Percentiles rank a stretch among this genome's conserved stretches.
phyloP scores from a whole-genome alignment of 352 stramenopile genomes.

The Halophytophthora polymorphica region DNA sequence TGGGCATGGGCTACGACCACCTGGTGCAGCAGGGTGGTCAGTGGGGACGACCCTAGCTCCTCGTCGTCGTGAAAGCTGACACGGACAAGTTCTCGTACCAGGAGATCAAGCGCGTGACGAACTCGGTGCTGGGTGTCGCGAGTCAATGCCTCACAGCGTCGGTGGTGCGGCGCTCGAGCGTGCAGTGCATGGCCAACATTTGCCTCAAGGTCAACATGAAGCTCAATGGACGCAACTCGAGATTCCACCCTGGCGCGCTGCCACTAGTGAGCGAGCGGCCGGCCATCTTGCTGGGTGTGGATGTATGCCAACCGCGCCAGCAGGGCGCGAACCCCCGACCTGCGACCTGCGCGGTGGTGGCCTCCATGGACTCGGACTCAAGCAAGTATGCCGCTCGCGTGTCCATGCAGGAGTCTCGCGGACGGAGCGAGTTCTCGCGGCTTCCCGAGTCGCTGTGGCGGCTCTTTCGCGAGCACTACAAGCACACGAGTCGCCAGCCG shows the following conservation, averaged over 20 bases:
- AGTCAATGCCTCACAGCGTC: constrained; percentile 43
- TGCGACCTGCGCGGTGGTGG: constrained; percentile 55
- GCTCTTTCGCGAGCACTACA: constrained; percentile 62
- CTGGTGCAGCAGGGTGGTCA: constrained; percentile 9
- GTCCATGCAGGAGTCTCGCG: constrained; percentile 11
- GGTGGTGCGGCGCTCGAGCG: constrained; percentile 23
- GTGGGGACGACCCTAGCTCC: constrained; percentile 16
- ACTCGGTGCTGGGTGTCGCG: constrained; percentile 41
- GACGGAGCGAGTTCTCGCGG: constrained; percentile 31
- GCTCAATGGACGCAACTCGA: constrained; percentile 42
- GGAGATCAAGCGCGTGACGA: constrained; percentile 46
- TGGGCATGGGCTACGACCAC: constrained; percentile 27
- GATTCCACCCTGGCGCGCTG: constrained; percentile 21
- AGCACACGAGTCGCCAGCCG: constrained; percentile 46
- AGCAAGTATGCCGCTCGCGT: constrained; percentile 44
- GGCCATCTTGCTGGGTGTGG: constrained; percentile 63
- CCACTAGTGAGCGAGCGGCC: constrained; percentile 16
- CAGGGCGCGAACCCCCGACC: constrained; percentile 27
- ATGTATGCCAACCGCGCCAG: constrained; percentile 45
- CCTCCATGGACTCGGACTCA: constrained; percentile 50
- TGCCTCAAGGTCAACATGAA: constrained; percentile 54
- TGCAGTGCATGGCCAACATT: constrained; percentile 43
- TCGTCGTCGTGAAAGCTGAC: constrained; percentile 29
- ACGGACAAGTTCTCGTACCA: constrained; percentile 19
- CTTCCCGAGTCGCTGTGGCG: constrained; percentile 42